phyloP scores from a whole-genome alignment of 768 basidiomycete genomes.

The Boletus patriciae region DNA sequence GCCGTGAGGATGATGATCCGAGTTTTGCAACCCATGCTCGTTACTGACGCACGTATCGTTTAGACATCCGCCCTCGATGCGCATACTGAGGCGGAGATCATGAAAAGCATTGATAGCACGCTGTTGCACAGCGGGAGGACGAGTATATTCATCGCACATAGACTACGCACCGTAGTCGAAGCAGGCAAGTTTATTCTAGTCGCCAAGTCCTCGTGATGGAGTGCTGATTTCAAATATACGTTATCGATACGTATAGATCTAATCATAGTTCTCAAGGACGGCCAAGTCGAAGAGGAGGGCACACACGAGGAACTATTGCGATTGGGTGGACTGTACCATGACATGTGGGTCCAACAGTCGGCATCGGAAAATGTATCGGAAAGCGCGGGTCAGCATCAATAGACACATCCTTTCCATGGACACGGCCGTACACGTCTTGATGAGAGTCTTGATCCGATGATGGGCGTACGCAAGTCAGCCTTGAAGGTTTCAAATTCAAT shows the following conservation, averaged over 20 bases:
- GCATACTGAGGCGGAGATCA: constrained; percentile 91
- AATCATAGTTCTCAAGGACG: constrained; percentile 93
- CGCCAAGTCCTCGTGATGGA: not conserved
- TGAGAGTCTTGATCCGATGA: not conserved
- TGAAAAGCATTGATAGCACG: constrained; percentile 86
- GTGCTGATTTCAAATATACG: not conserved
- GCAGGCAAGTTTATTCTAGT: constrained; percentile 54
- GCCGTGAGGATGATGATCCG: constrained; percentile 59
- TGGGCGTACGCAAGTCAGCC: not conserved
- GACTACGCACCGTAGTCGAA: constrained; percentile 85
- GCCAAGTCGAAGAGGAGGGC: constrained; percentile 87
- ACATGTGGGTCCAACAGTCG: constrained; percentile 83
- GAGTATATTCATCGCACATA: constrained; percentile 96
- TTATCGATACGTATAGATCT: constrained; percentile 52
- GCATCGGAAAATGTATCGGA: constrained; percentile 35
- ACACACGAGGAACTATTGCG: constrained; percentile 86
- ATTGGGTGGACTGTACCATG: constrained; percentile 65
- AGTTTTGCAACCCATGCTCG: not conserved
- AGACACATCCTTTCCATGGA: not conserved
- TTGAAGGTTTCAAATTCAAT: not conserved
- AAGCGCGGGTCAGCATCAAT: constrained; percentile 7
- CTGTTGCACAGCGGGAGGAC: constrained; percentile 79
- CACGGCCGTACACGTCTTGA: too few relatives aligned
- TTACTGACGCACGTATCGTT: not conserved
- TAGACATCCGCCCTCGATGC: constrained; percentile 96